Base-by-base conservation (phyloP, 2,329 filamentous ascomycete genomes). In the Pseudophaeomoniella oleicola region DNA sequence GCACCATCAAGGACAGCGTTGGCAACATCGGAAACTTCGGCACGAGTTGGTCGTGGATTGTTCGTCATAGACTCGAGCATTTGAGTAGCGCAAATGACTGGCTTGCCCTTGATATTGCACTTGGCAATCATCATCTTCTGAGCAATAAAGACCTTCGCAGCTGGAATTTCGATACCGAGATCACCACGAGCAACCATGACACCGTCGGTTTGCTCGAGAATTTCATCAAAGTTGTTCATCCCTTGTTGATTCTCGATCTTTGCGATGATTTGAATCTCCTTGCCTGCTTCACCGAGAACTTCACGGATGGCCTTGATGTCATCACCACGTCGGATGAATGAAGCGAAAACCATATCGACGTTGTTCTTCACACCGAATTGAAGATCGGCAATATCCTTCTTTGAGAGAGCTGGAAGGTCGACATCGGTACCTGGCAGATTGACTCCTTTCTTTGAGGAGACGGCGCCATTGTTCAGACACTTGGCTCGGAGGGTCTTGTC, bases 111-210 rank as follows among this genome's bases (percentile, higher is more conserved):
- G 57, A 94, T 78, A 72, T 98, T 98, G 78, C 90, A 98, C 79
- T 96, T 96, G 66, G 90, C 87, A 64, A 98, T 98, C 75, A 98
- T 87, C 84, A 98, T 98, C 81, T 98, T 98, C 73, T 98, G 90
- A 39, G 90, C 90, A 50, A 93, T 85, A 65, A 98, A 98, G 48
- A 98, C 90, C 72, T 98, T 90, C 46, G 88, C 85, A 43, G 90
- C 88, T 35, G 90, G 88, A 52, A 98, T 98, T 69, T 98, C 90
- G 53, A 98, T 98, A 71, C 90, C 90, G 46, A 94, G 69, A 58
- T 96, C 90, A 69, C 90, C 90, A 76, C 90, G 88, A 54, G 90
- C 90, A 50, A 98, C 90, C 90, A 98, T 98, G 69, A 98, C 87
- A 73, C 90, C 90, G 61, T 98, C 90, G 4, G 90, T 96, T 69